A percentile compares a stretch with the other conserved stretches of the same genome.
These are phyloP conservation scores for Albifimbria verrucaria DNA, from an alignment of 2,329 filamentous ascomycete genomes.

Conservation along the genomic window DNA sequence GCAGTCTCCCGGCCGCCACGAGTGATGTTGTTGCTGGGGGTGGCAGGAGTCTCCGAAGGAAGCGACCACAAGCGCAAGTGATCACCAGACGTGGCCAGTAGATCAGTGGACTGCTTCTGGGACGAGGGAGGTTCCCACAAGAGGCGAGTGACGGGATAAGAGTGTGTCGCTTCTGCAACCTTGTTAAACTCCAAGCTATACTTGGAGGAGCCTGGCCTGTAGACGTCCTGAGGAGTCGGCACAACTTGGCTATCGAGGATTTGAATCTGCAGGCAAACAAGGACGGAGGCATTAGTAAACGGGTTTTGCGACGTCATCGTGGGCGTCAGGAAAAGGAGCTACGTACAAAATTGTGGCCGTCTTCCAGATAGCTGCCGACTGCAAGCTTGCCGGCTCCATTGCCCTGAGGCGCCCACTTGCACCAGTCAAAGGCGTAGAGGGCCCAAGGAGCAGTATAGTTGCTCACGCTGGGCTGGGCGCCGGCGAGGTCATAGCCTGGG, in stretches of 20 bases:
- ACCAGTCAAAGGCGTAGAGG: conserved; percentile 97
- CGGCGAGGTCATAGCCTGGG: conserved; percentile 68
- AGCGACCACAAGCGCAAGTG: conserved; percentile 93
- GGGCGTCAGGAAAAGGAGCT: neutral
- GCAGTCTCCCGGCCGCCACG: conserved; percentile 56
- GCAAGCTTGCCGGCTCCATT: conserved; percentile 88
- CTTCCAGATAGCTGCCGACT: conserved; percentile 92
- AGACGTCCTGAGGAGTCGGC: conserved; percentile 66
- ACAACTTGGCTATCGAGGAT: conserved; percentile 85
- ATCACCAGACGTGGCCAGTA: conserved; percentile 92
- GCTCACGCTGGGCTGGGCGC: conserved; percentile 69
- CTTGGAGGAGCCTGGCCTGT: conserved; percentile 66
- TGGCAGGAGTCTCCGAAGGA: conserved; percentile 61
- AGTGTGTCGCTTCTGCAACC: conserved; percentile 93
- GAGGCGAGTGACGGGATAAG: conserved; percentile 92
- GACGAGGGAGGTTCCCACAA: conserved; percentile 95
- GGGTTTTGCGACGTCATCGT: neutral
- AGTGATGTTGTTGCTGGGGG: conserved; percentile 64
- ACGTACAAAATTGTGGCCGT: conserved; percentile 94
- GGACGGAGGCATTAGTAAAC: neutral
- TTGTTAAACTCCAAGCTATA: conserved; percentile 87
- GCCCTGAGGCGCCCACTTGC: conserved; percentile 86
- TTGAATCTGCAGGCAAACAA: conserved; percentile 68
- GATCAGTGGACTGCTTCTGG: conserved; percentile 91
- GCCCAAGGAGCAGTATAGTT: conserved; percentile 95